A percentile compares a stretch with the other conserved stretches of the same genome.
Conservation (phyloP, 345 rosid species). For the Arabidopsis suecica region DNA sequence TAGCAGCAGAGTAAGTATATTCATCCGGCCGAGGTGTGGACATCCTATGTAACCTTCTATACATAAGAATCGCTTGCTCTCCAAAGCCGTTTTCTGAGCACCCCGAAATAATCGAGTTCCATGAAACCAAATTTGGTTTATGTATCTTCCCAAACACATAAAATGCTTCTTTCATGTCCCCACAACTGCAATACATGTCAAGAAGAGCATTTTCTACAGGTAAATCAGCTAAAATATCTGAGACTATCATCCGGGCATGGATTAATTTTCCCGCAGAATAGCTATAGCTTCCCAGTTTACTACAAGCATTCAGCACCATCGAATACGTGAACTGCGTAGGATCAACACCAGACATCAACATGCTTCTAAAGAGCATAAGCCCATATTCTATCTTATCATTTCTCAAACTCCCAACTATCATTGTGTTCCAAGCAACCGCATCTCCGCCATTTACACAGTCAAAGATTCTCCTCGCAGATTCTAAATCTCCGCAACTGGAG, state of each 20-base stretch:
- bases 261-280: constrained; percentile 51
- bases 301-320: constrained; percentile 69
- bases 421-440: constrained; percentile 75
- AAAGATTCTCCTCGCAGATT: constrained; percentile 62
- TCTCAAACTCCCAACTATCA: constrained; percentile 72
- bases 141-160: constrained; percentile 55
- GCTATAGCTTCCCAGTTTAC: constrained; percentile 57
- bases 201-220: constrained; percentile 79
- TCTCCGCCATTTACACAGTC: constrained; percentile 57
- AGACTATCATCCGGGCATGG: constrained; percentile 63
- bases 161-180: constrained; percentile 53
- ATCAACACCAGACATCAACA: constrained; percentile 59
- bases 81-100: constrained; percentile 65
- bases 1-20: constrained; percentile 71
- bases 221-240: constrained; percentile 59
- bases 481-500: constrained; percentile 65
- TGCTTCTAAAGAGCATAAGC: constrained; percentile 49
- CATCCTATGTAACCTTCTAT: constrained; percentile 48
- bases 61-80: constrained; percentile 60
- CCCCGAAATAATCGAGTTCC: constrained; percentile 86
- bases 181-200: constrained; percentile 81
- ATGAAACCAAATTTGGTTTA: constrained; percentile 67
- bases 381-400: constrained; percentile 60
- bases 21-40: constrained; percentile 69
- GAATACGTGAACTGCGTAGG: constrained; percentile 78